Base-by-base conservation (phyloP, 495 filamentous ascomycete genomes). In the Penicillium alfredii region DNA sequence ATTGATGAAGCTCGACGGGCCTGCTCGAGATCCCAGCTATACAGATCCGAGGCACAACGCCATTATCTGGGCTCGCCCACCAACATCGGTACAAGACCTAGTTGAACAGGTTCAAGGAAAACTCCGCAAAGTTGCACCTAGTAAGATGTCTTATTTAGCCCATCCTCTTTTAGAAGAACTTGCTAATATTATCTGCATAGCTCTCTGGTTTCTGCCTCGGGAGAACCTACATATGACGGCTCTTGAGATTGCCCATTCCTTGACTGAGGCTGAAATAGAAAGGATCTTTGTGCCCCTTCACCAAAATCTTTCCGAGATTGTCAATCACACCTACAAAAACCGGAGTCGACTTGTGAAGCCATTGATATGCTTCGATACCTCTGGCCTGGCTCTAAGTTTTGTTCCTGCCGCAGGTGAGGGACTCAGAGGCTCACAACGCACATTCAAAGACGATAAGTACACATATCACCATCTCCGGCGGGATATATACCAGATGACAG, bases 381-480 rank as follows among this genome's bases (percentile, higher is more conserved):
- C 82, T 3, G 88, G 84, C 4, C 56, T 94, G 14, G 88, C 88
- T 6, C 63, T 94, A 3, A 84, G 79, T 4, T 93, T 92, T 56
- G 62, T 89, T 1, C 88, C 88, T 0, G 84, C 81, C 1, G 71
- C 74, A 3, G 74, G 71, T 4, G 78, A 81, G 56, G 53, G 47
- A 13, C n/a, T n/a, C n/a, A n/a, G n/a, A n/a, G n/a, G n/a, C n/a
- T n/a, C n/a, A n/a, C n/a, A n/a, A n/a, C n/a, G n/a, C n/a, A n/a
- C n/a, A n/a, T n/a, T n/a, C n/a, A n/a, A n/a, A n/a, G 62, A 64
- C 10, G 80, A 86, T 38, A 26, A 33, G 0, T 94, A 86, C 57
- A 84, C 82, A 5, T 94, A 90, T 53, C 88, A 93, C 52, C 88
- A 94, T 54, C 76, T 94, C 2, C 76, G 88, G 0, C 68, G 81